phyloP scores from a whole-genome alignment of 257 asterid genomes.

The Gentiana dahurica region DNA sequence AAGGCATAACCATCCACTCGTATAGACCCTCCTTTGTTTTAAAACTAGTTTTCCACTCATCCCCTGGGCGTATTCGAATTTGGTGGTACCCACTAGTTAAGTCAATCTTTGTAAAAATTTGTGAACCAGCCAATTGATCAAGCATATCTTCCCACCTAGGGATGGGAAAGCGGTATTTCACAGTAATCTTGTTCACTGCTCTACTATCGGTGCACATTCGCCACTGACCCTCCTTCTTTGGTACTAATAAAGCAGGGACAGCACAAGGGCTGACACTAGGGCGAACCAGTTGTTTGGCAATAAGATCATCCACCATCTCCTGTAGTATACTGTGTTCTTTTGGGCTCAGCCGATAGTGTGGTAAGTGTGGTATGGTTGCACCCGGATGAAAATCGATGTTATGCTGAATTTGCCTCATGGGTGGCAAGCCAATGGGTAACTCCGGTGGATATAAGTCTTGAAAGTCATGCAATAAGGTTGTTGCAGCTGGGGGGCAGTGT shows the following conservation, averaged over 20 bases:
- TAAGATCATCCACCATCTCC: background rate
- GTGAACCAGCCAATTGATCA: background rate
- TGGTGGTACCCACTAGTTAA: background rate
- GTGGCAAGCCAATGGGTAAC: background rate
- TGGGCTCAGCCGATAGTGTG: background rate
- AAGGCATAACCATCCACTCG: no score
- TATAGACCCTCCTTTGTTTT: background rate
- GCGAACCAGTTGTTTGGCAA: background rate
- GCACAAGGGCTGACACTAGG: background rate
- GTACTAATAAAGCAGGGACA: background rate
- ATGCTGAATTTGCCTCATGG: background rate
- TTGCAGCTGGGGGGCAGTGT: no score
- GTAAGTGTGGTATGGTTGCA: background rate
- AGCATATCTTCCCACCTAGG: background rate
- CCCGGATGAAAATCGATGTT: background rate
- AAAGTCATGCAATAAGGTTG: background rate
- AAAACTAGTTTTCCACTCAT: constrained; percentile 3
- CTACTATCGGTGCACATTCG: background rate
- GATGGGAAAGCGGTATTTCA: background rate
- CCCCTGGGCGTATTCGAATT: background rate
- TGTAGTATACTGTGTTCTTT: background rate
- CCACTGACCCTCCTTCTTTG: background rate
- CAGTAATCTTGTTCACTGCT: background rate
- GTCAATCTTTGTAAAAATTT: background rate
- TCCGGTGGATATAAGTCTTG: background rate